Percentiles rank a stretch among this genome's conserved stretches.
Evolutionary conservation across 352 stramenopile genomes (phyloP).

Genomic region (Globisporangium solare): DNA sequence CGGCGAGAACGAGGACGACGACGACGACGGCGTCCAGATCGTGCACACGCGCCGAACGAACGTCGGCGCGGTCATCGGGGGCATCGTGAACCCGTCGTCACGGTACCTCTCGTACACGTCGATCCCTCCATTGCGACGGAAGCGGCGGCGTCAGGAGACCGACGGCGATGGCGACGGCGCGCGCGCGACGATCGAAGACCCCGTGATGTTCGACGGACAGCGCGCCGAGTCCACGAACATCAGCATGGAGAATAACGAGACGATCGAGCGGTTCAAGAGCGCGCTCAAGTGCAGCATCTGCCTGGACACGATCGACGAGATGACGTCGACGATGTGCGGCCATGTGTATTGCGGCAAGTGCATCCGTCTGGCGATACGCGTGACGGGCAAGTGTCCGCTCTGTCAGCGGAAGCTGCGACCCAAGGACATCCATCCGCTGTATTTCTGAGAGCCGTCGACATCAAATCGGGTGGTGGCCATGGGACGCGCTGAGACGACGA

Average conservation of each 20-base stretch:
- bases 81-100: conserved; percentile 9
- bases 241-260: conserved; percentile 72
- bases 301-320: conserved; percentile 68
- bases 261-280: conserved; percentile 67
- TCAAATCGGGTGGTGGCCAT: no score
- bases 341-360: conserved; percentile 79
- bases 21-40: conserved; percentile 61
- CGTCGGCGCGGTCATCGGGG: not conserved
- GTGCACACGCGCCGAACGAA: conserved; percentile 16
- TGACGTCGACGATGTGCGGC: conserved; percentile 77
- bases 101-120: conserved; percentile 17
- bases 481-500: no score
- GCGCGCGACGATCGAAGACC: not conserved
- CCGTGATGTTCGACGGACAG: conserved; percentile 29
- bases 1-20: conserved; percentile 18
- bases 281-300: conserved; percentile 84
- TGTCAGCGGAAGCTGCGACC: conserved; percentile 56
- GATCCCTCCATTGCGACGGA: conserved; percentile 25
- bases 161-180: no score
- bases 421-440: conserved; percentile 77
- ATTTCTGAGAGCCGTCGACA: conserved; percentile 42
- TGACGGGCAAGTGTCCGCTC: conserved; percentile 71
- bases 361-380: conserved; percentile 61
- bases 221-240: conserved; percentile 64
- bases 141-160: conserved; percentile 9